These are phyloP conservation scores for Boletus nobilissimus DNA, from an alignment of 1,284 basidiomycete genomes.

Conservation along the genomic window DNA sequence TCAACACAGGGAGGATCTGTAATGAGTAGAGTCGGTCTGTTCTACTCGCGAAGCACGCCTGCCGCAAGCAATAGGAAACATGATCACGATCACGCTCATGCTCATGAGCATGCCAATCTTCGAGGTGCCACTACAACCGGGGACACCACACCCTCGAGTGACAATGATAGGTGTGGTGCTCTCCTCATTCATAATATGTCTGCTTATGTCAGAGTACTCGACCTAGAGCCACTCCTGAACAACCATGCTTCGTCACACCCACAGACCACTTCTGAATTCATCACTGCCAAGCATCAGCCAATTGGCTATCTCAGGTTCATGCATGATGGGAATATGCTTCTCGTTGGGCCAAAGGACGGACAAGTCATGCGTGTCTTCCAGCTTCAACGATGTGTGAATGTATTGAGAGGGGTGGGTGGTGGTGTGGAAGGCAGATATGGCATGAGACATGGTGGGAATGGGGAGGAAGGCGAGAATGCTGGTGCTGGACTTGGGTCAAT, in stretches of 20 bases:
- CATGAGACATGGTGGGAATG: neutral
- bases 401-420: constrained; percentile 25
- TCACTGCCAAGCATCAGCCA: constrained; percentile 58
- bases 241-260: constrained; percentile 35
- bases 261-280: constrained; percentile 58
- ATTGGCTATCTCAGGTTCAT: constrained; percentile 68
- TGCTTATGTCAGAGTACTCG: constrained; percentile 62
- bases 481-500: constrained; percentile 15
- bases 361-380: constrained; percentile 73
- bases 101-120: constrained; percentile 17
- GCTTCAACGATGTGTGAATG: constrained; percentile 54
- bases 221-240: constrained; percentile 56
- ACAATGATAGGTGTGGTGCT: constrained; percentile 22
- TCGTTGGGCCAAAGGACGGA: constrained; percentile 69
- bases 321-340: constrained; percentile 65
- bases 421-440: neutral
- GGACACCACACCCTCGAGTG: constrained; percentile 28
- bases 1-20: too few relatives aligned
- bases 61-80: constrained; percentile 49
- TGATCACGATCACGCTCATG: constrained; percentile 20
- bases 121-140: constrained; percentile 26
- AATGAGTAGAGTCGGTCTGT: too few relatives aligned
- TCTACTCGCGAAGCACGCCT: constrained; percentile 74
- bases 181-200: constrained; percentile 12
- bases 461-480: constrained; percentile 21